phyloP scores from a whole-genome alignment of 768 basidiomycete species.

The Cystobasidium tubakii region DNA sequence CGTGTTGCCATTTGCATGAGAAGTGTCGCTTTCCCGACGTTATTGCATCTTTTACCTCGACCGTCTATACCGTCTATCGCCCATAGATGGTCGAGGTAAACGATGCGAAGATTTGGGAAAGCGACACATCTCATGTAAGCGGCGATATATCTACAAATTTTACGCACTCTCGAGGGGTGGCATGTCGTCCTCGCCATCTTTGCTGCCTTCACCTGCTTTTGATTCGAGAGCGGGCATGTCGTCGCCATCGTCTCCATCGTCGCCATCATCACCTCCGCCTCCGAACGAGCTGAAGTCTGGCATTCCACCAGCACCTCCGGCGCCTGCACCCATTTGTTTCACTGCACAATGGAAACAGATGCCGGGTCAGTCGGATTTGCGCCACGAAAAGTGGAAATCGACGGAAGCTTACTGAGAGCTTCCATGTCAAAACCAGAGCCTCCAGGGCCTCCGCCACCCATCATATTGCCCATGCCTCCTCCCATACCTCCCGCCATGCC shows the following conservation, averaged over 20 bases:
- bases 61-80: no score
- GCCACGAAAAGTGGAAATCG: not conserved
- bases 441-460: not conserved
- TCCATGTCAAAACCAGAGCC: slow-evolving; percentile 16
- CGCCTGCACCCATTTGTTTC: slow-evolving; percentile 32
- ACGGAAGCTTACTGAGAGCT: not conserved
- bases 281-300: slow-evolving; percentile 7
- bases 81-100: no score
- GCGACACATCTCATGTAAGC: no score
- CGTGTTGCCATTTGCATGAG: no score
- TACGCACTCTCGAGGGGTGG: not conserved
- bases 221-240: not conserved
- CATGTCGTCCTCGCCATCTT: not conserved
- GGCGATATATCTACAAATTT: not conserved
- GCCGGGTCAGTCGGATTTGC: not conserved
- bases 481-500: slow-evolving; percentile 40
- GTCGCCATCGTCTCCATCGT: slow-evolving; percentile 18
- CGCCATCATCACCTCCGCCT: not conserved
- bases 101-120: no score
- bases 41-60: no score
- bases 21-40: no score
- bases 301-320: slow-evolving; percentile 14
- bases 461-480: slow-evolving; percentile 21
- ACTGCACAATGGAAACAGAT: not conserved
- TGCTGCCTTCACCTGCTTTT: not conserved